Evolutionary conservation across 106 monocot species (phyloP).

Genomic region (Narthecium ossifragum): DNA sequence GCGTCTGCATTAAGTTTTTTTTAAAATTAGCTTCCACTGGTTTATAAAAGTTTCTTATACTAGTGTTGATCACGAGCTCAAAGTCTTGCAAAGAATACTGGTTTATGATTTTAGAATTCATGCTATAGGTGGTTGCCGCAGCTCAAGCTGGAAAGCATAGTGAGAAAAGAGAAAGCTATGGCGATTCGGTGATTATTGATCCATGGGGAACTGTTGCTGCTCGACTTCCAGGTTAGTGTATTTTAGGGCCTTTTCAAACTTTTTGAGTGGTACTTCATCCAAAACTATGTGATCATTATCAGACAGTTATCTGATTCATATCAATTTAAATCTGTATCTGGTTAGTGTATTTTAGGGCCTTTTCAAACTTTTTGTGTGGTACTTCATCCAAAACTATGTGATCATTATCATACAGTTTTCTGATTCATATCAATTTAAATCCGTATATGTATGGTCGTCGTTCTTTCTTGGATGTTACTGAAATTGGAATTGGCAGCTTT

Average conservation of each 20-base stretch:
- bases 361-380: not conserved
- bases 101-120: no score
- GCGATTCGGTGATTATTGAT: slow-evolving; percentile 87
- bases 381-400: not conserved
- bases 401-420: not conserved
- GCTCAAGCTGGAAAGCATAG: slow-evolving; percentile 84
- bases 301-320: not conserved
- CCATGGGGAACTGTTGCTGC: slow-evolving; percentile 84
- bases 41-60: no score
- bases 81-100: no score
- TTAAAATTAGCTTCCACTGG: no score
- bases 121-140: slow-evolving; percentile 69
- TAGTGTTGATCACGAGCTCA: no score
- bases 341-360: not conserved
- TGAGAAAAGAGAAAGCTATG: slow-evolving; percentile 91
- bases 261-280: not conserved
- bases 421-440: no score
- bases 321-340: not conserved
- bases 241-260: not conserved
- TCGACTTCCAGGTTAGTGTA: slow-evolving; percentile 60
- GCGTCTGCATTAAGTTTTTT: no score
- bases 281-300: not conserved
- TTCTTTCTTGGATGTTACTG: no score
- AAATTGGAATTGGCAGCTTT: no score
- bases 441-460: no score